Conservation (phyloP, 2,329 filamentous ascomycete genomes). For the Paecilomyces variotii region DNA sequence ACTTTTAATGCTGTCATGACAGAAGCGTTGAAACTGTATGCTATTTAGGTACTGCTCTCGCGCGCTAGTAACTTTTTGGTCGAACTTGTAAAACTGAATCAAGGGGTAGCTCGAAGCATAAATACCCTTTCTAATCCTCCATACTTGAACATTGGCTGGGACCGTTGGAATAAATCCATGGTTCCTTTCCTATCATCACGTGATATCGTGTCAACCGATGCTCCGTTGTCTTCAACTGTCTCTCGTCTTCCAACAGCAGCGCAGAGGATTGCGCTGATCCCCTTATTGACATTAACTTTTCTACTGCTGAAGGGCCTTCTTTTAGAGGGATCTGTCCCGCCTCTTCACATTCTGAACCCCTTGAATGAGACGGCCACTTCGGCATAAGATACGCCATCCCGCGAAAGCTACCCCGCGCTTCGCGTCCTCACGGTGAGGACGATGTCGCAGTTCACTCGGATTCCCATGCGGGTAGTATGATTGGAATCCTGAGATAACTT, state of each 20-base stretch:
- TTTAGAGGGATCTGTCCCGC: background rate
- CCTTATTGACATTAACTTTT: background rate
- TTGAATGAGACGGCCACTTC: background rate
- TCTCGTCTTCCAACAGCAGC: background rate
- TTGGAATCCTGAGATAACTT: constrained; percentile 2
- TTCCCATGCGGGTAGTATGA: constrained; percentile 24
- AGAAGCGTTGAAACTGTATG: constrained; percentile 6
- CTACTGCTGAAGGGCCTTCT: background rate
- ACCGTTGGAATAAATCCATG: background rate
- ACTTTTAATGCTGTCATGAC: constrained; percentile 5
- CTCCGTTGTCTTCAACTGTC: constrained; percentile 1
- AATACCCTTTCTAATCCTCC: background rate
- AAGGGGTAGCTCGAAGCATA: background rate
- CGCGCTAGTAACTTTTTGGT: background rate
- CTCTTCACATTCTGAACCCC: background rate
- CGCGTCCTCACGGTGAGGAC: constrained; percentile 22
- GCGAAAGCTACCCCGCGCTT: constrained; percentile 27
- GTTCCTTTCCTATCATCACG: constrained; percentile 2
- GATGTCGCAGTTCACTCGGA: constrained; percentile 24
- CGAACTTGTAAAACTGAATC: background rate
- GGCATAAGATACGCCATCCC: constrained; percentile 1
- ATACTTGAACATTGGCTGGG: background rate
- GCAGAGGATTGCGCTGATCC: background rate
- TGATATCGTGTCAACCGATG: background rate
- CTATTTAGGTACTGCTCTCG: constrained; percentile 4